These are phyloP conservation scores for Zymoseptoria brevis DNA, from an alignment of 2,329 filamentous ascomycete genomes.

Conservation along the genomic window DNA sequence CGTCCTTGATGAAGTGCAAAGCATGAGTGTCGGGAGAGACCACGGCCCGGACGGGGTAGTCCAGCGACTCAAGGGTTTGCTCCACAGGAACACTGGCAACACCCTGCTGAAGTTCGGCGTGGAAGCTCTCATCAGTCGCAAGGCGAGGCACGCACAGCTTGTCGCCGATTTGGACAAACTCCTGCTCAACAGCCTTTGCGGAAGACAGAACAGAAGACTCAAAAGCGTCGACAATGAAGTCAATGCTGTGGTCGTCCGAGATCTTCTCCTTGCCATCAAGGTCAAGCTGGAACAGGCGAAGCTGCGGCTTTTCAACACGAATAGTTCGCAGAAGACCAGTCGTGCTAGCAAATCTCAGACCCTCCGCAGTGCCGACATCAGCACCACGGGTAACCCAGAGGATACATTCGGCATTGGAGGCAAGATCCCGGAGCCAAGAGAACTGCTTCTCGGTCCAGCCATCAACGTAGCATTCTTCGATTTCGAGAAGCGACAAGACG, in stretches of 20 bases:
- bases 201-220: slow-evolving; percentile 1
- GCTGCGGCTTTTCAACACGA: slow-evolving; percentile 5
- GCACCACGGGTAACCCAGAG: slow-evolving; percentile 4
- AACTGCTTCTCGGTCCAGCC: slow-evolving; percentile 4
- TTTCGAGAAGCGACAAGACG: slow-evolving; percentile 2
- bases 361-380: background rate
- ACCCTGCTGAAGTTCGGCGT: slow-evolving; percentile 2
- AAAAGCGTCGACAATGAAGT: slow-evolving; percentile 4
- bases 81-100: background rate
- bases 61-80: background rate
- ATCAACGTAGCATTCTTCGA: slow-evolving; percentile 2
- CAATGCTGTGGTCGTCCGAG: slow-evolving; percentile 1
- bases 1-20: slow-evolving; percentile 2
- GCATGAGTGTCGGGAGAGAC: background rate
- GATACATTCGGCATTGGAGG: slow-evolving; percentile 2
- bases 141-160: slow-evolving; percentile 2
- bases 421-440: slow-evolving; percentile 1
- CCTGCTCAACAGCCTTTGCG: slow-evolving; percentile 1
- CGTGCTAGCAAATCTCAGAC: slow-evolving; percentile 1
- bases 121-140: slow-evolving; percentile 4
- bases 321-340: slow-evolving; percentile 2
- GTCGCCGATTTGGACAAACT: slow-evolving; percentile 2
- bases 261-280: background rate
- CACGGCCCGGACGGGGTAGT: slow-evolving; percentile 1
- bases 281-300: slow-evolving; percentile 2